Base-by-base conservation (phyloP, 2,329 filamentous ascomycete species). In the Cordyceps tenuipes region DNA sequence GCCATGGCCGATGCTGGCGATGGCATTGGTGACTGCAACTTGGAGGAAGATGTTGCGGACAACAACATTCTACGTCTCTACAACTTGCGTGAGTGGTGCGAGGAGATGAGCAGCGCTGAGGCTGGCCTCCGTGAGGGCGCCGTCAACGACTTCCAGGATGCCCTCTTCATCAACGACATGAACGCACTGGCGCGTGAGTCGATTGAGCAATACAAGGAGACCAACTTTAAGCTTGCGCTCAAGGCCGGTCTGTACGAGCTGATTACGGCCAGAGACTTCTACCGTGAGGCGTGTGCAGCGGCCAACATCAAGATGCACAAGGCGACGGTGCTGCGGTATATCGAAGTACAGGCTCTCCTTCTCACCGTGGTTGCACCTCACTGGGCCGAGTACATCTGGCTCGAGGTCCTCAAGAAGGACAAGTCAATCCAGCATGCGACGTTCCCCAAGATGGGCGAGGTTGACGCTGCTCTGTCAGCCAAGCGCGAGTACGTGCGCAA, bases 1-100 rank as follows among this genome's bases (percentile, higher is more conserved):
- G 91, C 92, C 3, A 85, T 99, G 64, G 93, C 93, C 19, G 94
- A 99, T 73, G 91, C 91, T 13, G 94, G 94, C 67, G 94, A 99
- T 69, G 90, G 89, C 64, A 91, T 97, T 63, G 88, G 91, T 64
- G 94, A 99, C 73, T 92, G 93, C 68, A 99, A 99, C 79, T 96
- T 99, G 65, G 94, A 97, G 69, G 94, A 99, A 77, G 85, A 88
- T 59, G 91, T 97, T 44, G 94, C 94, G 46, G 94, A 97, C 75
- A 90, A 87, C 71, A 92, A 87, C 70, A 95, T 97, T 68, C 80
- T 97, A 63, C 87, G 91, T 68, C 82, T 97, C 57, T 92, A 85
- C 71, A 84, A 80, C 31, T 79, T 95, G 57, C 86, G 90, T 70
- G 90, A 96, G 73, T 97, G 93, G 93, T 92, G 90, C 64, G 91